Base-by-base conservation (phyloP, 2,329 filamentous ascomycete species). In the Stagonosporopsis chrysanthemi region DNA sequence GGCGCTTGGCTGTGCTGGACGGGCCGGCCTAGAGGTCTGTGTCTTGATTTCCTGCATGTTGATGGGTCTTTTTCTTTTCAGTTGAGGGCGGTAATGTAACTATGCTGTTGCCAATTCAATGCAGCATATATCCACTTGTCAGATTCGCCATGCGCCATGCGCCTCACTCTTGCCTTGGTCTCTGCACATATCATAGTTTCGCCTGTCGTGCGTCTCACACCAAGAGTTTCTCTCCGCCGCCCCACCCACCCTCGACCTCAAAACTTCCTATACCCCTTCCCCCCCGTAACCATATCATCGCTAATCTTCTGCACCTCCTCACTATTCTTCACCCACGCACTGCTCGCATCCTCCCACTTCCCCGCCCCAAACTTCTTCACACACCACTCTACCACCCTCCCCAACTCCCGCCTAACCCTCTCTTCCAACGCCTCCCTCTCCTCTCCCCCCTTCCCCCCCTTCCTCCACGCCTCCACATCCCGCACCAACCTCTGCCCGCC, bases 221-320 rank as follows among this genome's bases (percentile, higher is more conserved):
- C 31, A n/a, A n/a, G n/a, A n/a, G n/a, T n/a, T n/a, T n/a, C n/a
- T n/a, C n/a, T 26, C 24, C 24, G 24, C 24, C 24, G 24, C 24
- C 7, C 24, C 24, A 26, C 24, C 15, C 14, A n/a, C 6, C 40
- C 40, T 24, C 22, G 9, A 9, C 36, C 17, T 77, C 66, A 82
- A 58, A 83, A 82, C 46, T 79, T 69, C 60, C 81, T 70, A 63
- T 72, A 78, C 9, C 80, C 81, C 50, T 78, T 75, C 1, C 75
- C 78, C 8, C 78, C 78, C 58, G 73, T 79, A 2, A 80, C 72
- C 79, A 81, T 81, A 50, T 75, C 73, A 50, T 76, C 64, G 4
- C 75, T 77, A 38, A 78, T 77, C 62, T 78, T 69, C 54, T 71
- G 74, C 22, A 78, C 70, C 57, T 80, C 75, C 59, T 71, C 68